phyloP scores from a whole-genome alignment of 129 eudicot species.

The Oenanthe sinensis region DNA sequence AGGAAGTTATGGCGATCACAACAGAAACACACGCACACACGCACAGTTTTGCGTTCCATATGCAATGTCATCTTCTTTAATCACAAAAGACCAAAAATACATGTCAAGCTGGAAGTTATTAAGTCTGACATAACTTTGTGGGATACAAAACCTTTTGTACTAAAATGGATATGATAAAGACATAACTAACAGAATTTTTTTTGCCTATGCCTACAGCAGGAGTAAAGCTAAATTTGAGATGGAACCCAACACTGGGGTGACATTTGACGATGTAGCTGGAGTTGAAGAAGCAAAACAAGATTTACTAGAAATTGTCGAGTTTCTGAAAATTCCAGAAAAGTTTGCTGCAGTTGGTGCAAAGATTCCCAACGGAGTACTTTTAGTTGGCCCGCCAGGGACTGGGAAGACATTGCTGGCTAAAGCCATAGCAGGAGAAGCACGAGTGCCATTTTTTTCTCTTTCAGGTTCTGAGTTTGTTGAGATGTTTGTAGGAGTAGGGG shows the following conservation, averaged over 20 bases:
- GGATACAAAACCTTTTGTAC: background rate
- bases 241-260: conserved; percentile 77
- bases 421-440: conserved; percentile 92
- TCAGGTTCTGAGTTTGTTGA: conserved; percentile 96
- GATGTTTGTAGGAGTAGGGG: conserved; percentile 99
- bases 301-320: conserved; percentile 66
- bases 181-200: background rate
- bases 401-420: conserved; percentile 84
- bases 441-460: conserved; percentile 74
- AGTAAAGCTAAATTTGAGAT: conserved; percentile 79
- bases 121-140: background rate
- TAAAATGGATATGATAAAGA: background rate
- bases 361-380: conserved; percentile 70
- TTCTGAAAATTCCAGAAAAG: conserved; percentile 60
- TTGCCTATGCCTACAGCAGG: conserved; percentile 47
- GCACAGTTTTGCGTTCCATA: too few relatives aligned
- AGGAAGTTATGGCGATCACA: conserved; percentile 40
- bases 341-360: conserved; percentile 68
- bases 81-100: too few relatives aligned
- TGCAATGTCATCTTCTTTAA: too few relatives aligned
- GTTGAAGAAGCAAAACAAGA: conserved; percentile 92
- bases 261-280: conserved; percentile 76
- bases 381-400: conserved; percentile 86
- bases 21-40: background rate
- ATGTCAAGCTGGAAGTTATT: background rate